These are phyloP conservation scores for Volvox reticuliferus DNA, from an alignment of 139 green algal genomes.

Conservation along the genomic window DNA sequence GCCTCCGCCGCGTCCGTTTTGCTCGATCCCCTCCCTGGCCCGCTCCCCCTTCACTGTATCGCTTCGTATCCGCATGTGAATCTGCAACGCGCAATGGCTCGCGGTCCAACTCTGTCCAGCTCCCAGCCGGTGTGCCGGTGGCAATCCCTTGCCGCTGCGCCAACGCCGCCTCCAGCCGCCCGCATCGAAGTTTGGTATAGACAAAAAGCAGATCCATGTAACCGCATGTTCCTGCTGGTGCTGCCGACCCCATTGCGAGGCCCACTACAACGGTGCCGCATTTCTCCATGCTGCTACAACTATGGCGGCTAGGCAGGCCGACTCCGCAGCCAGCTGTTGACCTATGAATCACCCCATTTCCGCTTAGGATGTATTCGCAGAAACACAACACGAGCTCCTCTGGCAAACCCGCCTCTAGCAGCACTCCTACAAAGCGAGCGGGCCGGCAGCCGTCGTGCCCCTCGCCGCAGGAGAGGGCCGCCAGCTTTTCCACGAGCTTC, in stretches of 20 bases:
- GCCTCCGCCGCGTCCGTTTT: neutral
- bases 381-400: slow-evolving; percentile 38
- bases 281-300: slow-evolving; percentile 1
- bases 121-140: neutral
- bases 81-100: neutral
- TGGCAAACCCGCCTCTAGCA: slow-evolving; percentile 6
- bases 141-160: neutral
- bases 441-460: slow-evolving; percentile 14
- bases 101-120: neutral
- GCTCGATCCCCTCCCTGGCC: neutral
- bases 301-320: neutral
- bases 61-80: neutral
- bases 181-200: slow-evolving; percentile 20
- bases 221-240: neutral
- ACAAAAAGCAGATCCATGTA: slow-evolving; percentile 23
- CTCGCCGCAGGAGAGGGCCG: slow-evolving; percentile 18
- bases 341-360: too few relatives aligned
- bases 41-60: neutral
- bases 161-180: slow-evolving; percentile 16
- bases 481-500: slow-evolving; percentile 27
- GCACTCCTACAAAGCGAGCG: slow-evolving; percentile 27
- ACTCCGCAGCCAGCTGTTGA: neutral
- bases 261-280: neutral
- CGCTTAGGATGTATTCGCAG: slow-evolving; percentile 40
- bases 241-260: neutral